phyloP scores from a whole-genome alignment of 768 basidiomycete species.

The Auricularia auricula-judae region DNA sequence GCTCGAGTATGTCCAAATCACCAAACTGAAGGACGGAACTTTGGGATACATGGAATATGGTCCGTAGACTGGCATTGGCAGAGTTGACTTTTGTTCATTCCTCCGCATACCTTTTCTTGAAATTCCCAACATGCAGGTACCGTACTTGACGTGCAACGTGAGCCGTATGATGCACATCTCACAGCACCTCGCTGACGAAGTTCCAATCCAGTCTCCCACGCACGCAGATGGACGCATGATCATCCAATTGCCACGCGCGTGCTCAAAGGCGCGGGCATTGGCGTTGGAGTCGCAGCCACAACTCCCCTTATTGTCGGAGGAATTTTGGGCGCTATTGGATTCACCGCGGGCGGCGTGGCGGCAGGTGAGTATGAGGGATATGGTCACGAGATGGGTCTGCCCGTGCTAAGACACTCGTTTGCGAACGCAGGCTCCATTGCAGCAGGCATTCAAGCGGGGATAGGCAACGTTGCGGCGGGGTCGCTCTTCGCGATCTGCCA shows the following conservation, averaged over 20 bases:
- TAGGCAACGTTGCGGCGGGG: slow-evolving; percentile 15
- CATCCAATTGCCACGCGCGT: not conserved
- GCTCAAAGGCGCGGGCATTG: not conserved
- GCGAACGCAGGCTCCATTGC: slow-evolving; percentile 11
- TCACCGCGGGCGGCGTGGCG: slow-evolving; percentile 5
- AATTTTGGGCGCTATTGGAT: slow-evolving; percentile 1
- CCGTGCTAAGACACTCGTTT: not conserved
- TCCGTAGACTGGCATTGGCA: too few relatives aligned
- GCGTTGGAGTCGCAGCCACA: not conserved
- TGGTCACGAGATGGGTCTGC: not conserved
- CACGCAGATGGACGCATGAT: too few relatives aligned
- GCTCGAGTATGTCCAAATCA: too few relatives aligned
- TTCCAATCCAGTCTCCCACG: too few relatives aligned
- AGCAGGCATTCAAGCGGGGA: slow-evolving; percentile 13
- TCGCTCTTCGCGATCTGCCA: slow-evolving; percentile 14
- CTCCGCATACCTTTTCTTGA: too few relatives aligned
- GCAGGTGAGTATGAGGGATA: not conserved
- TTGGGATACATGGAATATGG: too few relatives aligned
- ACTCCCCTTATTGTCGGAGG: slow-evolving; percentile 2
- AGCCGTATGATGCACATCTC: too few relatives aligned
- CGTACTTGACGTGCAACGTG: too few relatives aligned
- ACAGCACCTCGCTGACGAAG: too few relatives aligned
- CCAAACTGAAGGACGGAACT: too few relatives aligned
- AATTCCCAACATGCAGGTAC: too few relatives aligned
- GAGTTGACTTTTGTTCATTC: too few relatives aligned